phyloP scores from a whole-genome alignment of 2,329 filamentous ascomycete genomes.

The Fusarium algeriense region DNA sequence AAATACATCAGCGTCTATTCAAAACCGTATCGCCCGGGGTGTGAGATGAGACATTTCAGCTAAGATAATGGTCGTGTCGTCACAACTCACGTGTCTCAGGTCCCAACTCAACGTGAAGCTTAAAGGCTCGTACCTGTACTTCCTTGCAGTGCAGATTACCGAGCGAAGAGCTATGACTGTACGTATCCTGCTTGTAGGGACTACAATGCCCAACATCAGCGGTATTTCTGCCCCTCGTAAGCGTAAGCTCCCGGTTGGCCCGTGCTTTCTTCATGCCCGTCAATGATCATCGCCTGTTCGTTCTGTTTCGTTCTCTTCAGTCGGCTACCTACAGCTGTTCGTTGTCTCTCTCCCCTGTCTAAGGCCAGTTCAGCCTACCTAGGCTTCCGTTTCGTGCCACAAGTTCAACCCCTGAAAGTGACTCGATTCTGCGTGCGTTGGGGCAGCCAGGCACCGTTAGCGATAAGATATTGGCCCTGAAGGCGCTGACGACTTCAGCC shows the following conservation, averaged over 20 bases:
- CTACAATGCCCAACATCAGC: slow-evolving; percentile 42
- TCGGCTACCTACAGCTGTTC: slow-evolving; percentile 1
- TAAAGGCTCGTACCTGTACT: slow-evolving; percentile 31
- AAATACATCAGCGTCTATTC: slow-evolving; percentile 2
- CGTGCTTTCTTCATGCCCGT: slow-evolving; percentile 35
- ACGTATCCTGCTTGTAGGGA: slow-evolving; percentile 14
- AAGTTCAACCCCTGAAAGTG: slow-evolving; percentile 32
- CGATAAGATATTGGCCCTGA: slow-evolving; percentile 32
- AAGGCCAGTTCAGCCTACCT: not conserved
- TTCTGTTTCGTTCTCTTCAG: slow-evolving; percentile 13
- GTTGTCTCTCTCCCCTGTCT: slow-evolving; percentile 10
- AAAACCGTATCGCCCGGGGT: slow-evolving; percentile 12
- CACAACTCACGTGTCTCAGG: slow-evolving; percentile 36
- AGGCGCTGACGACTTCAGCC: slow-evolving; percentile 38
- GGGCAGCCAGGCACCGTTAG: slow-evolving; percentile 18
- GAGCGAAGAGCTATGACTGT: slow-evolving; percentile 14
- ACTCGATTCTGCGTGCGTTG: slow-evolving; percentile 35
- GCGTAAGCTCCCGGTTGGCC: slow-evolving; percentile 42
- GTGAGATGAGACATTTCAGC: slow-evolving; percentile 32
- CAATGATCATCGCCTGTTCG: slow-evolving; percentile 32
- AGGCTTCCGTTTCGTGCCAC: slow-evolving; percentile 27
- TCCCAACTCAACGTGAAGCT: not conserved
- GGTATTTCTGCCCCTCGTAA: slow-evolving; percentile 36
- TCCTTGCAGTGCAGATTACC: slow-evolving; percentile 16
- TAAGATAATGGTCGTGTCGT: slow-evolving; percentile 11